Conservation (phyloP, 2,329 filamentous ascomycete species). For the Fusarium mundagurra region DNA sequence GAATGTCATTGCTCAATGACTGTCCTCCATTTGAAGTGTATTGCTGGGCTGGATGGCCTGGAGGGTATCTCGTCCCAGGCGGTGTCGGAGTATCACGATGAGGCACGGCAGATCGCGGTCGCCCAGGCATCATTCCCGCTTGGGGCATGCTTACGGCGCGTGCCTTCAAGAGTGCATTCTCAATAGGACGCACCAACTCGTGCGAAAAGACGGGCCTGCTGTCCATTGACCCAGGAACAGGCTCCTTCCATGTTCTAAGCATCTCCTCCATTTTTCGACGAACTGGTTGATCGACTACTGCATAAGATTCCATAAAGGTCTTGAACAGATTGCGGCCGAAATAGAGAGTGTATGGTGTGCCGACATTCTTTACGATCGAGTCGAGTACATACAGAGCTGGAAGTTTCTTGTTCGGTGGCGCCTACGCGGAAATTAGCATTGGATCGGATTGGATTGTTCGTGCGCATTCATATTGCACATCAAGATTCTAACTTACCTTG, state of each 20-base stretch:
- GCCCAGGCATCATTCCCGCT: slow-evolving; percentile 57
- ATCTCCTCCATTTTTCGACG: slow-evolving; percentile 96
- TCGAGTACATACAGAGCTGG: slow-evolving; percentile 98
- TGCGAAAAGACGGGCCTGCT: slow-evolving; percentile 90
- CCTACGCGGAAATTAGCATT: slow-evolving; percentile 66
- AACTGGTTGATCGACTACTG: slow-evolving; percentile 82
- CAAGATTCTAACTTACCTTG: slow-evolving; percentile 72
- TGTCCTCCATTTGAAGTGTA: slow-evolving; percentile 48
- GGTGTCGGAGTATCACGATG: slow-evolving; percentile 81
- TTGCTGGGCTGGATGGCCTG: slow-evolving; percentile 41
- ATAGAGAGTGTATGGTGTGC: slow-evolving; percentile 95
- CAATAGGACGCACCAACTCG: slow-evolving; percentile 89
- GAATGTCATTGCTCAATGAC: slow-evolving; percentile 82
- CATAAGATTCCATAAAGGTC: slow-evolving; percentile 97
- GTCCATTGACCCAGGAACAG: slow-evolving; percentile 92
- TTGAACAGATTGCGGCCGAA: slow-evolving; percentile 90
- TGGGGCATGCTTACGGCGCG: slow-evolving; percentile 67
- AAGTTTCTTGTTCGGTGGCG: slow-evolving; percentile 86
- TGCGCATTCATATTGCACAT: neutral
- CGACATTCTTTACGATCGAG: slow-evolving; percentile 98
- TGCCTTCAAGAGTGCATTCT: slow-evolving; percentile 91
- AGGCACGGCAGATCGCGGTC: slow-evolving; percentile 62
- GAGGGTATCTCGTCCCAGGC: slow-evolving; percentile 57
- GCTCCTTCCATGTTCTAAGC: slow-evolving; percentile 97
- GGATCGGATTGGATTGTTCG: neutral